phyloP scores from a whole-genome alignment of 768 basidiomycete species.

The Leccinum imitatum region DNA sequence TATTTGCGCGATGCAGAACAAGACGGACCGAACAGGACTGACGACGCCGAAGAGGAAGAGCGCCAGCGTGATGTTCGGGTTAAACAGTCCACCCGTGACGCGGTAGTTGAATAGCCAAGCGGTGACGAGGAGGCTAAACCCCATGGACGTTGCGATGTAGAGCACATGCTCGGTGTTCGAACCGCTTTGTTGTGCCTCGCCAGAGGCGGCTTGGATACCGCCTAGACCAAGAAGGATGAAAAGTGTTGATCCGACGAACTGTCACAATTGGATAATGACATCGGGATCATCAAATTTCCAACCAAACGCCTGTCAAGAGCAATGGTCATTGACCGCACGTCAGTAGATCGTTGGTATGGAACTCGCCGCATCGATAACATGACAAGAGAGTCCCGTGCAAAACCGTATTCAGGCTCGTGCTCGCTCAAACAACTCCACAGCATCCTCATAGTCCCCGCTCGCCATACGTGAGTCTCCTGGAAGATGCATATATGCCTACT shows the following conservation, averaged over 20 bases:
- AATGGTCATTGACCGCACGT: no score
- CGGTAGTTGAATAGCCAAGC: constrained; percentile 66
- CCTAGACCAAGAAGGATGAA: constrained; percentile 69
- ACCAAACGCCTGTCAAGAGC: no score
- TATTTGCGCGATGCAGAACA: constrained; percentile 64
- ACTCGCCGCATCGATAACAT: no score
- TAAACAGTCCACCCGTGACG: constrained; percentile 63
- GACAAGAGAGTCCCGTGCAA: no score
- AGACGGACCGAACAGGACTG: constrained; percentile 51
- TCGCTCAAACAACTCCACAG: no score
- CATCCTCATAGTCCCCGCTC: no score
- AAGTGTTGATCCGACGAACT: constrained; percentile 57
- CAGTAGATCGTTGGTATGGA: no score
- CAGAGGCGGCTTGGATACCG: constrained; percentile 56
- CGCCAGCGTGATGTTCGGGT: constrained; percentile 60
- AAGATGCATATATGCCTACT: no score
- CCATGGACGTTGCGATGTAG: constrained; percentile 61
- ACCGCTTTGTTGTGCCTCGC: constrained; percentile 33
- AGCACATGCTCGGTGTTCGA: constrained; percentile 43
- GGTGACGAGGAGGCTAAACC: constrained; percentile 58
- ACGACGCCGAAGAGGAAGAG: constrained; percentile 58
- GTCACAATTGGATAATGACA: no score
- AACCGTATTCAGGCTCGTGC: no score
- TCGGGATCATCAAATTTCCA: no score
- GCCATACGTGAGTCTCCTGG: no score